Evolutionary conservation across 371 early-diverging fungal genomes (phyloP).

Genomic region (Lichtheimia ramosa): DNA sequence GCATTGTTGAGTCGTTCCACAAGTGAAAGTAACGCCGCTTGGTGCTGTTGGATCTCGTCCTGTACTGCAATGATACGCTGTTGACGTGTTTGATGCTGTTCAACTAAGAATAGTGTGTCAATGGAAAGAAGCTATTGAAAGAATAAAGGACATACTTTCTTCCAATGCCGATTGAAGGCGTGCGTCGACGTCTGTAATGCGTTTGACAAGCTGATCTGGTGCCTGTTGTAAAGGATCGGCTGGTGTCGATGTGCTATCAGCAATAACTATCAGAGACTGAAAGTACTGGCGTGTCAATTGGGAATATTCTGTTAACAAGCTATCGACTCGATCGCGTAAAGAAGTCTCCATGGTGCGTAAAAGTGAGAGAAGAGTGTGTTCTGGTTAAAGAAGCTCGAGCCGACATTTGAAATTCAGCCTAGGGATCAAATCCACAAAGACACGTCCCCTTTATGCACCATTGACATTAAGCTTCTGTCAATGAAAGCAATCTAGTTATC

Average conservation of each 20-base stretch:
- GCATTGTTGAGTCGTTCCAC: slow-evolving; percentile 34
- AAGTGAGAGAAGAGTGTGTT: too few species aligned
- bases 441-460: too few species aligned
- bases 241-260: slow-evolving; percentile 26
- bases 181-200: slow-evolving; percentile 32
- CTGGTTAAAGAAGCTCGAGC: too few species aligned
- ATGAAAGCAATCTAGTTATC: too few species aligned
- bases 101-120: slow-evolving; percentile 24
- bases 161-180: slow-evolving; percentile 41
- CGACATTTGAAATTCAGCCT: too few species aligned
- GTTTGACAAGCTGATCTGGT: slow-evolving; percentile 30
- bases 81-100: slow-evolving; percentile 47
- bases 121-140: too few species aligned
- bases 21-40: slow-evolving; percentile 29
- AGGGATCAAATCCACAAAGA: too few species aligned
- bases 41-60: slow-evolving; percentile 43
- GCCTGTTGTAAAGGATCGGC: slow-evolving; percentile 4
- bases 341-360: slow-evolving; percentile 28
- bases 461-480: too few species aligned
- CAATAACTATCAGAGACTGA: slow-evolving; percentile 25
- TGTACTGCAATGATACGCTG: slow-evolving; percentile 43
- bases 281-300: slow-evolving; percentile 35
- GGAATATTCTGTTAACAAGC: slow-evolving; percentile 39
- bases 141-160: slow-evolving; percentile 26
- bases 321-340: slow-evolving; percentile 42